phyloP scores from a whole-genome alignment of 495 filamentous ascomycete genomes.

The Opeltia flavorubescens region DNA sequence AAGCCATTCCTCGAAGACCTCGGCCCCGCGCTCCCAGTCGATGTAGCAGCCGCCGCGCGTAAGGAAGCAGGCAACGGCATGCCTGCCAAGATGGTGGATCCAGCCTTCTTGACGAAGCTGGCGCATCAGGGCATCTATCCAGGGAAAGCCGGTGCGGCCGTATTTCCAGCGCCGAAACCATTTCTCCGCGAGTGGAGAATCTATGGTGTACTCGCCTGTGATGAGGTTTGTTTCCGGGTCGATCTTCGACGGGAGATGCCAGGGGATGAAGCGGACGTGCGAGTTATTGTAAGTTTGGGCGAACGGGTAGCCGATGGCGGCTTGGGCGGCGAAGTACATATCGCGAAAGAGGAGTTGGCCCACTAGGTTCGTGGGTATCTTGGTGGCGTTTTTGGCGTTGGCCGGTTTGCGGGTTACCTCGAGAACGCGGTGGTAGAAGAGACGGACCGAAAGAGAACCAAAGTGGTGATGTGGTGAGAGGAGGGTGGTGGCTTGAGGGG shows the following conservation, averaged over 20 bases:
- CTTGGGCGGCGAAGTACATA: constrained; percentile 66
- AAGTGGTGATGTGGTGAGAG: constrained; percentile 62
- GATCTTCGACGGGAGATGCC: constrained; percentile 49
- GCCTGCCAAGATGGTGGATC: constrained; percentile 62
- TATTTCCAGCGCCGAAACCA: constrained; percentile 52
- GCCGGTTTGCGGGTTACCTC: constrained; percentile 33
- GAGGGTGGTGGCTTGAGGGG: constrained; percentile 52
- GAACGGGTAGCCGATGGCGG: constrained; percentile 42
- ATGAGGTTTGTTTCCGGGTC: constrained; percentile 23
- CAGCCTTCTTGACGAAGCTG: constrained; percentile 54
- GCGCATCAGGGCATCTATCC: constrained; percentile 63
- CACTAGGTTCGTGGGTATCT: constrained; percentile 45
- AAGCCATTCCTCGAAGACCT: constrained; percentile 58
- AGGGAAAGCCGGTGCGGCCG: constrained; percentile 55
- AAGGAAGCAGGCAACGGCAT: constrained; percentile 58
- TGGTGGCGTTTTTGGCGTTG: constrained; percentile 30
- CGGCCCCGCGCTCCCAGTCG: constrained; percentile 58
- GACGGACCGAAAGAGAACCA: constrained; percentile 43
- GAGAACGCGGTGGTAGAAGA: constrained; percentile 55
- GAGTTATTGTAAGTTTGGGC: constrained; percentile 42
- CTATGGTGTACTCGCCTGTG: constrained; percentile 39
- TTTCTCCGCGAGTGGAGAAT: constrained; percentile 38
- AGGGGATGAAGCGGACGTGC: constrained; percentile 51
- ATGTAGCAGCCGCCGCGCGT: constrained; percentile 62
- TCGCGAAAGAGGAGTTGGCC: constrained; percentile 60